Evolutionary conservation across 768 basidiomycete species (phyloP).

Genomic region (Dictyophora rubrovolvata): DNA sequence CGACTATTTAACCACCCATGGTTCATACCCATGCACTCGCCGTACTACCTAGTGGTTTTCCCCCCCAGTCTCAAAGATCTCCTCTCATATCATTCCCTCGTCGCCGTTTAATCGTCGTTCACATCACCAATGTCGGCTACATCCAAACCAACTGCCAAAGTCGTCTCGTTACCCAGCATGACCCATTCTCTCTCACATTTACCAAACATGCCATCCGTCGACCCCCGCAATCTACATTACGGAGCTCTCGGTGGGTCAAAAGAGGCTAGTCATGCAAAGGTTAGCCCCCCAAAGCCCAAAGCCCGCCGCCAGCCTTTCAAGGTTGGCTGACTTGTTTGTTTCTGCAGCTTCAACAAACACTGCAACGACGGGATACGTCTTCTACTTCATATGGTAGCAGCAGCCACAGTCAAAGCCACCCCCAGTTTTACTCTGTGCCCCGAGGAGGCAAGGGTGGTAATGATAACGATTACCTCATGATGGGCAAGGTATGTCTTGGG

Average conservation of each 20-base stretch:
- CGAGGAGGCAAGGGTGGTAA: background rate
- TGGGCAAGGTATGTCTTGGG: constrained; percentile 1
- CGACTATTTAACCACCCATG: background rate
- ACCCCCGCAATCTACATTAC: constrained; percentile 1
- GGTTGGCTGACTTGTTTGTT: no score
- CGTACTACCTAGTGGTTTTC: background rate
- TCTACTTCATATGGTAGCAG: background rate
- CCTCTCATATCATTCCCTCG: background rate
- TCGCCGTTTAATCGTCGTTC: background rate
- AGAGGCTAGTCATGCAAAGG: constrained; percentile 6
- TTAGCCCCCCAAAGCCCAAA: background rate
- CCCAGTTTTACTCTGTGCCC: background rate
- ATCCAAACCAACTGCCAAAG: background rate
- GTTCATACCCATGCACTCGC: background rate
- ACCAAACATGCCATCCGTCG: constrained; percentile 4
- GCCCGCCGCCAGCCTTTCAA: no score
- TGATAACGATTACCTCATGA: constrained; percentile 6
- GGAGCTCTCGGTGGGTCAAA: constrained; percentile 4
- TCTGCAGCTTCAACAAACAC: constrained; percentile 7
- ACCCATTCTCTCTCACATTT: constrained; percentile 2
- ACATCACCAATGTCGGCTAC: background rate
- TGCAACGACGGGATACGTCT: background rate
- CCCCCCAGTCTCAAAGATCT: no score
- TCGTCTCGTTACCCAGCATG: constrained; percentile 8
- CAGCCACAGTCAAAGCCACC: constrained; percentile 1